Evolutionary conservation across 805 yeast species (phyloP).

Genomic region (Wickerhamiella azyma): DNA sequence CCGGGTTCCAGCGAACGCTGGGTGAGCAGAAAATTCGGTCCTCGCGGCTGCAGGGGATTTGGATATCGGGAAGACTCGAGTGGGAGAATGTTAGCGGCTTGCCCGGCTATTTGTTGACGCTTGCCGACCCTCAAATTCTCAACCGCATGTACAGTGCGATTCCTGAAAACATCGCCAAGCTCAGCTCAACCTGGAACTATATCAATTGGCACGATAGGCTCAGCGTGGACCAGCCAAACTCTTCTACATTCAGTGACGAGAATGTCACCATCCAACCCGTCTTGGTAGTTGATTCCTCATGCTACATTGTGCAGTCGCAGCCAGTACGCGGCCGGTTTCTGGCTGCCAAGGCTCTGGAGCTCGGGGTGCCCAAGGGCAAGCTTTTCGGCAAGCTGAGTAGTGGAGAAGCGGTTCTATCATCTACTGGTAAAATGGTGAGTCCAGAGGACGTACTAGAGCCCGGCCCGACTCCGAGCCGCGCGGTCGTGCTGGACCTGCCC

Average conservation of each 20-base stretch:
- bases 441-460: conserved; percentile 67
- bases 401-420: conserved; percentile 44
- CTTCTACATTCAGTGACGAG: conserved; percentile 22
- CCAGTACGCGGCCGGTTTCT: conserved; percentile 69
- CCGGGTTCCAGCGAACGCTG: conserved; percentile 71
- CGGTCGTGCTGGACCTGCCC: conserved; percentile 67
- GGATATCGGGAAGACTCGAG: conserved; percentile 60
- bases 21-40: conserved; percentile 46
- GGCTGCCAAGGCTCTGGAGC: conserved; percentile 44
- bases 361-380: conserved; percentile 59
- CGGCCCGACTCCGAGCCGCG: conserved; percentile 41
- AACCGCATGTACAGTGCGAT: conserved; percentile 28
- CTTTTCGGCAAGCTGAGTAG: conserved; percentile 44
- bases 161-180: conserved; percentile 35
- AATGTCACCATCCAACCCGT: conserved; percentile 20
- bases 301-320: conserved; percentile 52
- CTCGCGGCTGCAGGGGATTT: conserved; percentile 48
- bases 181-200: conserved; percentile 70
- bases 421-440: conserved; percentile 41
- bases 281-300: conserved; percentile 24
- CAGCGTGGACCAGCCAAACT: conserved; percentile 39
- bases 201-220: conserved; percentile 59
- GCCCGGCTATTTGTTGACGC: conserved; percentile 76
- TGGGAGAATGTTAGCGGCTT: conserved; percentile 85
- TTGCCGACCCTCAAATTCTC: conserved; percentile 47